Conservation (phyloP, 805 yeast species). For the Candida qinlingensis region DNA sequence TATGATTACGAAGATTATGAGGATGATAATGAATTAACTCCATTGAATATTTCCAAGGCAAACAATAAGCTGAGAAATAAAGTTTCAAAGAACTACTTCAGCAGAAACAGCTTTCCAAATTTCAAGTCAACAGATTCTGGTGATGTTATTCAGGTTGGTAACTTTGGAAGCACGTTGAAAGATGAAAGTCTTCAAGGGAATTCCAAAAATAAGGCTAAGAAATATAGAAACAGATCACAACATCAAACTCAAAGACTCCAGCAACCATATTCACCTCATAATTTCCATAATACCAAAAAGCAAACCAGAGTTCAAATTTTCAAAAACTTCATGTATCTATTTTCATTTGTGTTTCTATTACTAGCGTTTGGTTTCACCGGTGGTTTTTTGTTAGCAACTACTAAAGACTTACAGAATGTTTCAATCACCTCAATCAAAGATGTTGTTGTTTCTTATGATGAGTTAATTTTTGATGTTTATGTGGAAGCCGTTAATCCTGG, state of each 20-base stretch:
- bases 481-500: constrained; percentile 88
- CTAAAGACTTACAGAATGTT: constrained; percentile 73
- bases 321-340: constrained; percentile 31
- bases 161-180: constrained; percentile 2
- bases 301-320: constrained; percentile 27
- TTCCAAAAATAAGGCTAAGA: constrained; percentile 18
- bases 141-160: constrained; percentile 7
- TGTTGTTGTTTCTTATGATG: constrained; percentile 77
- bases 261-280: constrained; percentile 40
- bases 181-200: constrained; percentile 5
- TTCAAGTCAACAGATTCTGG: constrained; percentile 16
- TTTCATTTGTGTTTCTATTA: constrained; percentile 38
- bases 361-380: constrained; percentile 68
- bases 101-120: constrained; percentile 25
- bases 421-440: constrained; percentile 58
- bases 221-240: constrained; percentile 10
- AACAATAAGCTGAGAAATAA: constrained; percentile 20
- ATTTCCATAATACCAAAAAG: constrained; percentile 31
- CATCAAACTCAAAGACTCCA: constrained; percentile 22
- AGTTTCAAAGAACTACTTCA: constrained; percentile 12
- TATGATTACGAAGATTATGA: constrained; percentile 23
- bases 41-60: constrained; percentile 19
- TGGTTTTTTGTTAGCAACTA: constrained; percentile 82
- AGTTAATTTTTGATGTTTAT: constrained; percentile 70
- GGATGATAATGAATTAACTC: constrained; percentile 25